A percentile compares a stretch with the other conserved stretches of the same genome.
phyloP scores from a whole-genome alignment of 2,329 filamentous ascomycete species.

The Scortechinia acanthostroma region DNA sequence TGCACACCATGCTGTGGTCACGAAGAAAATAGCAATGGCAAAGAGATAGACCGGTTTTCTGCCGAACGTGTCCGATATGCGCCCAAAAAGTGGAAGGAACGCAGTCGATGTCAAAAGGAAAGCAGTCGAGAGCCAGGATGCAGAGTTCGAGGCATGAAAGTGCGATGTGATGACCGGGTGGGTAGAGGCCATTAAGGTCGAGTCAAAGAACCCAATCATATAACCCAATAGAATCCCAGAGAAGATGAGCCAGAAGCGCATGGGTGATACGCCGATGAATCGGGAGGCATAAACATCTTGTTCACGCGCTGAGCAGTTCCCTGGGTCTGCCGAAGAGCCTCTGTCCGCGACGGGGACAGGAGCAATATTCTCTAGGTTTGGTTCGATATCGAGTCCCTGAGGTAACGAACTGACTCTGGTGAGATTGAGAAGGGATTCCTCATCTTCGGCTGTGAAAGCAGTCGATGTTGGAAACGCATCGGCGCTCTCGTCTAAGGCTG shows the following conservation, averaged over 20 bases:
- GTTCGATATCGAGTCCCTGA: not conserved
- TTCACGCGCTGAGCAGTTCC: not conserved
- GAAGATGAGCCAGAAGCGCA: not conserved
- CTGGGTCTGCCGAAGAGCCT: no score
- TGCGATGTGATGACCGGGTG: constrained; percentile 78
- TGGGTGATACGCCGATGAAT: not conserved
- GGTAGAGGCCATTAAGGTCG: constrained; percentile 73
- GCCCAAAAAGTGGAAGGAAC: constrained; percentile 69
- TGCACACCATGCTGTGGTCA: constrained; percentile 65
- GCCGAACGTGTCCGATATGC: constrained; percentile 69
- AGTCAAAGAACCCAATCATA: constrained; percentile 54
- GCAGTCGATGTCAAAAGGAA: constrained; percentile 73
- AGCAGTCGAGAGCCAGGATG: constrained; percentile 76
- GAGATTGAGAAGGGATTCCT: not conserved
- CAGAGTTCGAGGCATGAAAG: constrained; percentile 70
- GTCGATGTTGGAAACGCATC: no score
- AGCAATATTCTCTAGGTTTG: no score
- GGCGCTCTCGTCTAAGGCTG: no score
- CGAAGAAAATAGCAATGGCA: constrained; percentile 52
- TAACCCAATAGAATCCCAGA: constrained; percentile 5
- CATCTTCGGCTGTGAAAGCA: not conserved
- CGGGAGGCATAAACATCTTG: not conserved
- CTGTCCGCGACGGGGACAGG: not conserved
- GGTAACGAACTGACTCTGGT: not conserved
- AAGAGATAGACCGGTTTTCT: constrained; percentile 60